These are phyloP conservation scores for Pholiota microspora DNA, from an alignment of 768 basidiomycete species.

Conservation along the genomic window DNA sequence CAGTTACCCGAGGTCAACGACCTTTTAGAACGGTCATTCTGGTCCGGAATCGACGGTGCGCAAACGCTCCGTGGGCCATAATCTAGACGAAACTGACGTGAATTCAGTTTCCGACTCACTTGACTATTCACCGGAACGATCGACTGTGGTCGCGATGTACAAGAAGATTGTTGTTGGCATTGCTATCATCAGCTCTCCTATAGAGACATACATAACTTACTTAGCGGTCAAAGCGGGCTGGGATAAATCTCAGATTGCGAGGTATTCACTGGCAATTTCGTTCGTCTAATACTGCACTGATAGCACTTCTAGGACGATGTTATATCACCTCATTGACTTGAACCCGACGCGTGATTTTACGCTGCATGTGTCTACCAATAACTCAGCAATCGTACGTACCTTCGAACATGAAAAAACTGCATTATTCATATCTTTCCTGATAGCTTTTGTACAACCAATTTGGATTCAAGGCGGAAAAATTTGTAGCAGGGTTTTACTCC, in stretches of 20 bases:
- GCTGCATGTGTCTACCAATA: conserved; percentile 80
- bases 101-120: conserved; percentile 66
- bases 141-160: conserved; percentile 75
- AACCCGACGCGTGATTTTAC: conserved; percentile 79
- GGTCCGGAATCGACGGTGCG: conserved; percentile 75
- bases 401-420: neutral
- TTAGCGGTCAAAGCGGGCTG: conserved; percentile 76
- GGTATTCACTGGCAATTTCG: conserved; percentile 44
- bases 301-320: conserved; percentile 54
- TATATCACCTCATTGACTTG: conserved; percentile 69
- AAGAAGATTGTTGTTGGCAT: conserved; percentile 69
- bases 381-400: conserved; percentile 66
- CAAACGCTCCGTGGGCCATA: conserved; percentile 1
- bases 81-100: neutral
- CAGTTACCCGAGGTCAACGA: conserved; percentile 76
- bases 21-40: conserved; percentile 64
- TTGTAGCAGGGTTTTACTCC: conserved; percentile 79
- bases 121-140: conserved; percentile 64
- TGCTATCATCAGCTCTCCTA: conserved; percentile 74
- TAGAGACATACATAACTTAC: conserved; percentile 82
- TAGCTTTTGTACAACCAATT: conserved; percentile 83
- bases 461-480: conserved; percentile 86
- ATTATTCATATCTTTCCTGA: neutral
- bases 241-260: conserved; percentile 78
- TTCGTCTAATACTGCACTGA: no score